phyloP scores from a whole-genome alignment of 805 yeast genomes.

The Suhomyces sp. region DNA sequence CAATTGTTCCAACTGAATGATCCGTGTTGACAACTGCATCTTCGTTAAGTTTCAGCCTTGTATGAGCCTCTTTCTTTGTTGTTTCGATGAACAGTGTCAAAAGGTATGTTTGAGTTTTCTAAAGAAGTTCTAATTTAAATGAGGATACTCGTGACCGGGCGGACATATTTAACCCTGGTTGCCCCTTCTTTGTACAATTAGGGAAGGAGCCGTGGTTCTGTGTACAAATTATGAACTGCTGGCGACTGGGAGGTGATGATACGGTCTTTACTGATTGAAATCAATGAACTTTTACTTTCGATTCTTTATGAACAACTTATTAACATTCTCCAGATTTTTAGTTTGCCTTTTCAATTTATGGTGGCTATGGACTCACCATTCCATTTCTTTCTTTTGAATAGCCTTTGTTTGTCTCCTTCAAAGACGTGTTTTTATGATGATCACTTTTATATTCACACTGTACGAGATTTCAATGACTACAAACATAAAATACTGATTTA shows the following conservation, averaged over 20 bases:
- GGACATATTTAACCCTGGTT: slow-evolving; percentile 41
- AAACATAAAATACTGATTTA: slow-evolving; percentile 51
- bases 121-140: no score
- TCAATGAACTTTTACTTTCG: no score
- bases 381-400: slow-evolving; percentile 20
- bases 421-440: slow-evolving; percentile 36
- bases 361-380: slow-evolving; percentile 2
- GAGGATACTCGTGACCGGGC: slow-evolving; percentile 53
- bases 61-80: slow-evolving; percentile 40
- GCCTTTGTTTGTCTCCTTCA: slow-evolving; percentile 8
- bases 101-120: slow-evolving; percentile 22
- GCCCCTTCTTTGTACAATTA: slow-evolving; percentile 44
- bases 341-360: no score
- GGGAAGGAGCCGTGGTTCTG: slow-evolving; percentile 50
- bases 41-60: slow-evolving; percentile 66
- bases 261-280: slow-evolving; percentile 41
- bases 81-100: neutral
- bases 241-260: slow-evolving; percentile 52
- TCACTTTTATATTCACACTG: slow-evolving; percentile 55
- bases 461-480: slow-evolving; percentile 45
- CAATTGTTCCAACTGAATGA: slow-evolving; percentile 62
- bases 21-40: slow-evolving; percentile 52
- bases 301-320: no score
- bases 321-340: no score
- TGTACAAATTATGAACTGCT: slow-evolving; percentile 53